These are phyloP conservation scores for Phaeoacremonium minimum DNA, from an alignment of 2,329 filamentous ascomycete genomes.

Conservation along the genomic window DNA sequence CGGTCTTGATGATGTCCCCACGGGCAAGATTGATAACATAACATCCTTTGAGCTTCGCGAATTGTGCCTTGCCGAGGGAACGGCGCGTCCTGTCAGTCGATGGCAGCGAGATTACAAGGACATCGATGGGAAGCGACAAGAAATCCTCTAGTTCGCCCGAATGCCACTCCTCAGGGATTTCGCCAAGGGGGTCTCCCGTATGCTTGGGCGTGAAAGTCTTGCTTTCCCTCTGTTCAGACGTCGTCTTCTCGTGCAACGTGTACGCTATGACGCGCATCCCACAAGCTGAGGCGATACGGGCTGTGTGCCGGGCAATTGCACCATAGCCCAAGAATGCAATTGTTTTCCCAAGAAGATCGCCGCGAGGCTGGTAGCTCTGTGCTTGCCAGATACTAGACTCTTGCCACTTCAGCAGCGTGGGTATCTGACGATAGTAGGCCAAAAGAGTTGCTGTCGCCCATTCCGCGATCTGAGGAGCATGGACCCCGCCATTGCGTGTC, in stretches of 20 bases:
- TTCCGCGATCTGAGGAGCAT: too few species aligned
- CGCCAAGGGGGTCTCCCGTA: constrained; percentile 50
- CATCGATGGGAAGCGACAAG: constrained; percentile 43
- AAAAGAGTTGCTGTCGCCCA: too few species aligned
- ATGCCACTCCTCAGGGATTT: constrained; percentile 46
- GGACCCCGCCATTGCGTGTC: too few species aligned
- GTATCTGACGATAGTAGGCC: too few species aligned
- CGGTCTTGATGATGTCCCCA: constrained; percentile 43
- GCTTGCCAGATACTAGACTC: too few species aligned
- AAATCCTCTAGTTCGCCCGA: constrained; percentile 48
- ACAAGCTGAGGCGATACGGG: constrained; percentile 55
- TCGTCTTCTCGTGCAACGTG: constrained; percentile 65
- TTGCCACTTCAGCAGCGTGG: too few species aligned
- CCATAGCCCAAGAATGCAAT: constrained; percentile 56
- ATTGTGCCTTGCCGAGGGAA: constrained; percentile 47
- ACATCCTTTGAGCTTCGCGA: constrained; percentile 44
- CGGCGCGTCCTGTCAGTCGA: constrained; percentile 42
- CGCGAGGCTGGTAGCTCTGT: too few species aligned
- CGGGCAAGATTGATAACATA: constrained; percentile 71
- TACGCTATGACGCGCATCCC: constrained; percentile 73
- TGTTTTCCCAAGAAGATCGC: too few species aligned
- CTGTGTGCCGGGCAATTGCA: constrained; percentile 47
- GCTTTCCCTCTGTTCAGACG: constrained; percentile 61
- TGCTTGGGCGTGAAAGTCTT: constrained; percentile 63
- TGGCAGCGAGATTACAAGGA: constrained; percentile 48